Evolutionary conservation across 129 eudicot genomes (phyloP), one percentile per base, ranked within the genome.

Genomic region (Deinandra increscens): DNA sequence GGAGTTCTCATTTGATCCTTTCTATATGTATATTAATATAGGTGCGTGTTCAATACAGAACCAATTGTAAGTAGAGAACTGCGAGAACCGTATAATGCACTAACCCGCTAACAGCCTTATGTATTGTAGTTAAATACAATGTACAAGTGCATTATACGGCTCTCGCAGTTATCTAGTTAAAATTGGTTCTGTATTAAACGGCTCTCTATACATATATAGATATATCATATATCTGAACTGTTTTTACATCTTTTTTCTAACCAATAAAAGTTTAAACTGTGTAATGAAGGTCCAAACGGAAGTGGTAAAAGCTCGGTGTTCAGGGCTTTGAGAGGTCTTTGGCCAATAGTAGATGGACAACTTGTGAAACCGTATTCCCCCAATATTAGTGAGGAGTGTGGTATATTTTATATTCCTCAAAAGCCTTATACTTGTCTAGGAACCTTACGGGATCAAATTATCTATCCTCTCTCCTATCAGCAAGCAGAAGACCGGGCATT

Each of bases 231-330:
- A n/a, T 26, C 17, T 68, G 22, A 31, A 29, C 41, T 12, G 9
- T 13, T 58, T 20, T 58, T 29, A 58, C 19, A 9, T 20, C n/a
- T 3, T 50, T 50, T 1, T 15, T 50, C 26, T 50, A 12, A 50
- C 56, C 6, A 60, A 58, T 65, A 42, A 64, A 14, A 12, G 66
- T 3, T 38, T 39, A 58, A 66, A 75, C 70, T 69, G 39, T 46
- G 51, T 59, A 23, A 53, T 84, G 79, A 77, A 92, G 98, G 98
- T 79, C 98, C 98, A 67, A 93, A 93, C 71, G 98, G 98, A 67
- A 93, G 98, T 67, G 98, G 98, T 23, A 93, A 93, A 78, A 93
- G 98, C 81, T 93, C 98, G 1, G 80, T 93, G 50, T 93, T 93
- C 88, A 86, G 98, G 78, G 97, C 82, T 75, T 88, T 93, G 2